phyloP scores from a whole-genome alignment of 257 asterid species.

The Salvia splendens region DNA sequence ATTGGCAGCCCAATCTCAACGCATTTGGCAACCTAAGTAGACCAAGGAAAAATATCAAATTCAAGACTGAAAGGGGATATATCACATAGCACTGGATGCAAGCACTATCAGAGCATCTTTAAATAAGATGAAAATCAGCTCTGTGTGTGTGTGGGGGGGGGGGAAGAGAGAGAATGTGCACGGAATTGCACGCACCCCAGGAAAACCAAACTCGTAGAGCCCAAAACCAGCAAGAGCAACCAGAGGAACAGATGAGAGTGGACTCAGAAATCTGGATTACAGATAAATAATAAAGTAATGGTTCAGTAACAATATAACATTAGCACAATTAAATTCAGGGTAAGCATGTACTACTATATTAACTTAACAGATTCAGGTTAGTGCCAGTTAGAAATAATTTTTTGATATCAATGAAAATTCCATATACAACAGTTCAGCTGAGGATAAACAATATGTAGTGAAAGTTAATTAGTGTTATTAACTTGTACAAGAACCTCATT shows the following conservation, averaged over 20 bases:
- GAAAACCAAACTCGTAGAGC: conserved; percentile 87
- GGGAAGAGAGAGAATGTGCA: conserved; percentile 5
- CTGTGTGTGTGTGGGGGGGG: neutral
- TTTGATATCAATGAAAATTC: too few relatives aligned
- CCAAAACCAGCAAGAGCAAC: conserved; percentile 90
- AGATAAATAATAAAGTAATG: conserved; percentile 5
- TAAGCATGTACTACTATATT: neutral
- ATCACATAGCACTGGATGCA: neutral
- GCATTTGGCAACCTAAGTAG: conserved; percentile 72
- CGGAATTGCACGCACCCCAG: conserved; percentile 58
- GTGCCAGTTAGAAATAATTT: too few relatives aligned
- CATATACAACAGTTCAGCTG: too few relatives aligned
- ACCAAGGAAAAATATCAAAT: conserved; percentile 20
- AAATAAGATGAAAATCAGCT: neutral
- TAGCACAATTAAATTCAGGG: neutral
- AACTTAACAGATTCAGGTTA: neutral
- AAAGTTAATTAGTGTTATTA: neutral
- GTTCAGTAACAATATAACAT: conserved; percentile 21
- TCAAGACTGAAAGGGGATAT: neutral
- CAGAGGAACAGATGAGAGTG: conserved; percentile 90
- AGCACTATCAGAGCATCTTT: neutral
- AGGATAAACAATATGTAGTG: neutral
- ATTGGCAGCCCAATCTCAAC: conserved; percentile 72
- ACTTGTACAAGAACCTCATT: neutral
- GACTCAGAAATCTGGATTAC: conserved; percentile 71